These are phyloP conservation scores for Gracilaria vermiculophylla DNA, from an alignment of 23 red algal genomes.

Conservation along the genomic window DNA sequence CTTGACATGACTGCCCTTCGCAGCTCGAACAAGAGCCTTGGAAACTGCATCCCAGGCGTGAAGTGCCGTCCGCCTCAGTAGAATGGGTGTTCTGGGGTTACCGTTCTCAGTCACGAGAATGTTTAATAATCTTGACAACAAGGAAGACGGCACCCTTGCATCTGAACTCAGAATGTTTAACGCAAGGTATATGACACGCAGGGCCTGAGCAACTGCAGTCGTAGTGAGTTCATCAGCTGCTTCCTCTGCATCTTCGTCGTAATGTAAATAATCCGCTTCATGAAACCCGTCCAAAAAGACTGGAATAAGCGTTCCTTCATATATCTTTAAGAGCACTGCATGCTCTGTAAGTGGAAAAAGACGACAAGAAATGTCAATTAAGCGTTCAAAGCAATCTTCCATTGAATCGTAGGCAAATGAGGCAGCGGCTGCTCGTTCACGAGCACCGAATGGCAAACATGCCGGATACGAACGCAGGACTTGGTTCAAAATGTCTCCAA, in stretches of 20 bases:
- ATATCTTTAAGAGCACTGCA: slow-evolving; percentile 60
- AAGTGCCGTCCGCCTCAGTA: slow-evolving; percentile 74
- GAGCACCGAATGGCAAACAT: slow-evolving; percentile 40
- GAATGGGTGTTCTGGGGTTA: slow-evolving; percentile 33
- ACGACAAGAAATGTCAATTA: slow-evolving; percentile 75
- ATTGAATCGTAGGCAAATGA: slow-evolving; percentile 77
- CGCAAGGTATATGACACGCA: slow-evolving; percentile 67
- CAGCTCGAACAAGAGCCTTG: slow-evolving; percentile 27
- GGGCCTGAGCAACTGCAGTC: slow-evolving; percentile 58
- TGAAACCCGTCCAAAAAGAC: slow-evolving; percentile 64
- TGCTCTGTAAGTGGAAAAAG: slow-evolving; percentile 77
- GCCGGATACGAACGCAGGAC: slow-evolving; percentile 57
- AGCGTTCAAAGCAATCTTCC: slow-evolving; percentile 77
- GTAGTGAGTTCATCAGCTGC: slow-evolving; percentile 40
- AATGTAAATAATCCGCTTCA: slow-evolving; percentile 61
- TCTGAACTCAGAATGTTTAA: slow-evolving; percentile 63
- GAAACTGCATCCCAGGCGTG: slow-evolving; percentile 74
- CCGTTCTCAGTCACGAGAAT: slow-evolving; percentile 70
- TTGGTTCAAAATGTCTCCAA: slow-evolving; percentile 57
- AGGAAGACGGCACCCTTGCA: slow-evolving; percentile 58
- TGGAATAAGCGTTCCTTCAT: slow-evolving; percentile 67
- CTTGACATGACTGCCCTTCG: slow-evolving; percentile 46
- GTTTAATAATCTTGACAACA: slow-evolving; percentile 52
- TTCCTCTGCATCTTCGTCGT: slow-evolving; percentile 38
- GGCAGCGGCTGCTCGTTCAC: slow-evolving; percentile 62